phyloP scores from a whole-genome alignment of 805 yeast genomes.

The Zygoascus ofunaensis region DNA sequence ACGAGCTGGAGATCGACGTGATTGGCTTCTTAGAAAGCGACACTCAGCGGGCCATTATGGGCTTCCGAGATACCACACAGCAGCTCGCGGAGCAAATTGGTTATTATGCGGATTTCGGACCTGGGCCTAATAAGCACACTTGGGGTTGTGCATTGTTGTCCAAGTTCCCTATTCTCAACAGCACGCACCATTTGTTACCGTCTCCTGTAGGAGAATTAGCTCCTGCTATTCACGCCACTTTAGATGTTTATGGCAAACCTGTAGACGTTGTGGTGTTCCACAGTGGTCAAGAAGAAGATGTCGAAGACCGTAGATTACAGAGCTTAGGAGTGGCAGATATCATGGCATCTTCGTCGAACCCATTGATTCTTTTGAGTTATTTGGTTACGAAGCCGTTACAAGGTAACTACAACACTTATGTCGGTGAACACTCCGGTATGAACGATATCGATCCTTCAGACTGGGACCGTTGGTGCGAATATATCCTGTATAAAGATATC shows the following conservation, averaged over 20 bases:
- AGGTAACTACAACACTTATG: slow-evolving; percentile 90
- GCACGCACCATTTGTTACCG: slow-evolving; percentile 86
- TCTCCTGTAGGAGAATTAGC: slow-evolving; percentile 98
- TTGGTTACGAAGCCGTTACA: slow-evolving; percentile 78
- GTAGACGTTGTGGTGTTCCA: slow-evolving; percentile 96
- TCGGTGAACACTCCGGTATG: slow-evolving; percentile 76
- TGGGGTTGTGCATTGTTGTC: slow-evolving; percentile 95
- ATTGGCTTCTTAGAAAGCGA: slow-evolving; percentile 88
- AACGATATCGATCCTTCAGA: slow-evolving; percentile 88
- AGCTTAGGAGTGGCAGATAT: slow-evolving; percentile 63
- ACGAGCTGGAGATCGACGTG: slow-evolving; percentile 82
- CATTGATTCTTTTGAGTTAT: slow-evolving; percentile 81
- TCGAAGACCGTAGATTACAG: slow-evolving; percentile 84
- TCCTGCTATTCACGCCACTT: slow-evolving; percentile 94
- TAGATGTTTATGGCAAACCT: slow-evolving; percentile 77
- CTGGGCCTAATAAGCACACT: slow-evolving; percentile 95
- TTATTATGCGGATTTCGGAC: slow-evolving; percentile 94
- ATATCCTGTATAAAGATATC: slow-evolving; percentile 78
- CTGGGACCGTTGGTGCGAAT: slow-evolving; percentile 98
- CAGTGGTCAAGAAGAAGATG: slow-evolving; percentile 96
- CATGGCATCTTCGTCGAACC: slow-evolving; percentile 72
- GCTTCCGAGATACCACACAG: slow-evolving; percentile 90
- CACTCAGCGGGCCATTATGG: slow-evolving; percentile 88
- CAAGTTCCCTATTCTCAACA: slow-evolving; percentile 84
- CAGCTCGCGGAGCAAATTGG: slow-evolving; percentile 84